Percentiles rank a stretch among this genome's conserved stretches.
Conservation (phyloP, 179 eudicot species). For the Corrigiola litoralis region DNA sequence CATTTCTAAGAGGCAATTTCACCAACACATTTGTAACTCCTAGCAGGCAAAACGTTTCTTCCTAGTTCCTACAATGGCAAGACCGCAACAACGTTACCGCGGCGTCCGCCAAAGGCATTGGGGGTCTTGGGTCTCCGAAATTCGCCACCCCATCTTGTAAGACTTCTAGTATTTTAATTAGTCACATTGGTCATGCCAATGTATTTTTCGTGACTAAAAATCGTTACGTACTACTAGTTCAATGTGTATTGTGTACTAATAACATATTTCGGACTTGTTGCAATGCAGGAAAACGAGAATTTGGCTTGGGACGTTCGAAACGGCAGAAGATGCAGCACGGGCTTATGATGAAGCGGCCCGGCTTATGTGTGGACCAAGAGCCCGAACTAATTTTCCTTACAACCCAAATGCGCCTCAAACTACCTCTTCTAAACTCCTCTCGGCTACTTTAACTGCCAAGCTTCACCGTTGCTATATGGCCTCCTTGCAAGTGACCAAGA, state of each 20-base stretch:
- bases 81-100: slow-evolving; percentile 36
- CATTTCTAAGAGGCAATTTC: slow-evolving; percentile 8
- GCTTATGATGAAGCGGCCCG: slow-evolving; percentile 47
- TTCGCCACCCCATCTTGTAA: slow-evolving; percentile 40
- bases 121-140: slow-evolving; percentile 46
- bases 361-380: slow-evolving; percentile 37
- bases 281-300: slow-evolving; percentile 34
- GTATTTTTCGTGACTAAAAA: neutral
- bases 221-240: neutral
- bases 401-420: slow-evolving; percentile 32
- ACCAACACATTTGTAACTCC: slow-evolving; percentile 6
- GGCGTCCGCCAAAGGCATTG: slow-evolving; percentile 44
- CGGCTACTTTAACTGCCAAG: slow-evolving; percentile 37
- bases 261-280: neutral
- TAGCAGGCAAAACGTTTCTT: neutral
- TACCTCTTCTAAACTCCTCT: slow-evolving; percentile 31
- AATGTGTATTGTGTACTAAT: neutral
- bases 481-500: slow-evolving; percentile 34
- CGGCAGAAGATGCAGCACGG: slow-evolving; percentile 40
- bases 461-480: slow-evolving; percentile 41
- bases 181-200: neutral
- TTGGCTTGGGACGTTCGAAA: slow-evolving; percentile 41
- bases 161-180: neutral
- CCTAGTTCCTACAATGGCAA: slow-evolving; percentile 16
- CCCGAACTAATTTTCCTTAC: slow-evolving; percentile 36